phyloP scores from a whole-genome alignment of 2,329 filamentous ascomycete species.

The Ophiostoma australiae region DNA sequence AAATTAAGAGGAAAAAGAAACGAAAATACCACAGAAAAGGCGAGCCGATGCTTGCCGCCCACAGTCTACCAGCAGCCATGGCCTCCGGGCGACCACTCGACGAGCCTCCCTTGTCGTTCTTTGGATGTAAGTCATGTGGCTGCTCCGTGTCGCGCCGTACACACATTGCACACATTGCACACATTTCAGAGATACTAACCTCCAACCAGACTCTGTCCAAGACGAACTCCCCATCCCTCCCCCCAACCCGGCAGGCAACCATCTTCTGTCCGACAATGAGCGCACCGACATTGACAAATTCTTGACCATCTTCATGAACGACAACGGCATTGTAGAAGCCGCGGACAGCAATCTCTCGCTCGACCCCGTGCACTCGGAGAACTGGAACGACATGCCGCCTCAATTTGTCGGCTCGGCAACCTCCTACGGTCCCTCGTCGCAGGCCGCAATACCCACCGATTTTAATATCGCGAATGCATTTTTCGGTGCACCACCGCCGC shows the following conservation, averaged over 20 bases:
- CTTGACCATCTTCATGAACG: slow-evolving; percentile 47
- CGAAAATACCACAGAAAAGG: not conserved
- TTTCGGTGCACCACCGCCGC: not conserved
- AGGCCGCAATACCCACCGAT: not conserved
- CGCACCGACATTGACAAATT: slow-evolving; percentile 54
- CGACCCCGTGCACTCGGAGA: slow-evolving; percentile 46
- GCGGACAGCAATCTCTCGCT: slow-evolving; percentile 36
- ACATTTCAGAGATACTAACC: slow-evolving; percentile 24
- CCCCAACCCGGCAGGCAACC: slow-evolving; percentile 59
- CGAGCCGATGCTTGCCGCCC: slow-evolving; percentile 51
- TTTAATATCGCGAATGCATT: slow-evolving; percentile 26
- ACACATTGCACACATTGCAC: slow-evolving; percentile 28
- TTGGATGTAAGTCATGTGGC: slow-evolving; percentile 56
- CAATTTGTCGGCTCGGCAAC: slow-evolving; percentile 62
- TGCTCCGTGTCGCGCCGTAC: not conserved
- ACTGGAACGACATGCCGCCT: slow-evolving; percentile 57
- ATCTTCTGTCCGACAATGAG: slow-evolving; percentile 60
- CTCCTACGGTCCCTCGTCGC: slow-evolving; percentile 47
- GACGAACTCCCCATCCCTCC: slow-evolving; percentile 44
- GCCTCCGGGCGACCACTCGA: slow-evolving; percentile 52
- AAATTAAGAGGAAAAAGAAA: not conserved
- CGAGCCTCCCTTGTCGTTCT: slow-evolving; percentile 47
- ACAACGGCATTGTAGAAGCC: slow-evolving; percentile 38
- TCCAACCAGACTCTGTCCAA: slow-evolving; percentile 43
- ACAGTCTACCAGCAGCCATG: slow-evolving; percentile 49